A percentile compares a stretch with the other conserved stretches of the same genome.
Conservation (phyloP, 805 yeast species). For the Candida rishiriensis region DNA sequence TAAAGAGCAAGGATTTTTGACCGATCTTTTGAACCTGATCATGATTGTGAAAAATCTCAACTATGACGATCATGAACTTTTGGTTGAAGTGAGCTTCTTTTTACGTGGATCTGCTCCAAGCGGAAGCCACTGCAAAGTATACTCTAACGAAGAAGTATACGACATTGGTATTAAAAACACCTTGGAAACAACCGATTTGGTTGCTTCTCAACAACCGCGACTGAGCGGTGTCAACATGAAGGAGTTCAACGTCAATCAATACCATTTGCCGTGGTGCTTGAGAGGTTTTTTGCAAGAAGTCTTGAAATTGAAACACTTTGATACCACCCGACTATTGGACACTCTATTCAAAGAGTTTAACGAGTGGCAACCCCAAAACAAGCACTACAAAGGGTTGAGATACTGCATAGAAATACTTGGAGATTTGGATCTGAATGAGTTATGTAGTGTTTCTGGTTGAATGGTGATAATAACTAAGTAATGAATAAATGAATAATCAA, state of each 20-base stretch:
- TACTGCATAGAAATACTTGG: conserved; percentile 38
- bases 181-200: conserved; percentile 66
- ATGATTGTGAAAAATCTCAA: conserved; percentile 25
- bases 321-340: conserved; percentile 43
- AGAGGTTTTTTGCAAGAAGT: conserved; percentile 74
- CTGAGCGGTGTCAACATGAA: conserved; percentile 33
- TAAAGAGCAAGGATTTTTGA: conserved; percentile 38
- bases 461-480: too few relatives aligned
- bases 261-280: conserved; percentile 88
- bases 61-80: conserved; percentile 27
- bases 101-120: conserved; percentile 68
- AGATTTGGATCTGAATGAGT: too few relatives aligned
- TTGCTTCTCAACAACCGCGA: conserved; percentile 33
- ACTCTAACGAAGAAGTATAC: conserved; percentile 59
- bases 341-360: conserved; percentile 56
- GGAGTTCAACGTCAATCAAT: conserved; percentile 71
- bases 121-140: conserved; percentile 79
- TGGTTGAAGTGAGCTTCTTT: conserved; percentile 62
- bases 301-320: conserved; percentile 41
- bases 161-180: conserved; percentile 68
- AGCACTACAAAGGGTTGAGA: conserved; percentile 74
- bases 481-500: too few relatives aligned
- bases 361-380: conserved; percentile 78
- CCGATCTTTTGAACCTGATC: conserved; percentile 25
- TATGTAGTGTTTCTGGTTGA: too few relatives aligned